Evolutionary conservation across 257 asterid genomes (phyloP), one percentile per base, ranked within the genome.

Genomic region (Sherardia arvensis): DNA sequence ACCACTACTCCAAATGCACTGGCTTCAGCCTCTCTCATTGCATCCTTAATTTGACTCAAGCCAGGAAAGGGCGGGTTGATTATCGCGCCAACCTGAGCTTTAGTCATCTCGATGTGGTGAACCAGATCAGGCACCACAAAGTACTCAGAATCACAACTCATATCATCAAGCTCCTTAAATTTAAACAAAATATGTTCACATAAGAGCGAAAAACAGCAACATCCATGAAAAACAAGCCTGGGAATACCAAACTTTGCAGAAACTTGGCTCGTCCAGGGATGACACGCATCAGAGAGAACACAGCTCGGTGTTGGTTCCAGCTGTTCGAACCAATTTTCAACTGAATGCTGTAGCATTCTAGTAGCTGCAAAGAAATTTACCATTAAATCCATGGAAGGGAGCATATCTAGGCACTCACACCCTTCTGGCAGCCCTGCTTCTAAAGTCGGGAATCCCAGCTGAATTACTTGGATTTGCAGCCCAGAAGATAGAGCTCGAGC

Each of bases 81-180:
- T 1, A 56, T 26, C 20, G 79, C 77, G 10, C 60, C 70, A 26
- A 81, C 38, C 75, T 85, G 84, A 9, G 78, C 64, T 65, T 70
- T 87, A 4, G 80, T 85, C 38, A 80, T 49, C 38, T 78, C 79
- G 25, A 87, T 68, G 51, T 59, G 53, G 23, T 79, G 81, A 3
- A 86, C 91, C 36, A 83, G 9, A 2, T 56, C 84, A 14, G 87
- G 91, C 54, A 83, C 53, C 22, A 71, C 77, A 12, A 85, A 77
- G 10, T 69, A 75, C 66, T 85, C 86, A 0, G 73, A 62, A 18
- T 81, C 83, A 1, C 81, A 70, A 14, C 51, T 7, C 0, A 78
- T 15, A 1, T 34, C 67, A 57, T 78, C 74, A 4, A 79, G 26
- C 32, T 33, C 67, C 20, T 78, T 66, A 1, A 71, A 66, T 7